phyloP scores from a whole-genome alignment of 2,329 filamentous ascomycete genomes.

The Aspergillus fumigatus region DNA sequence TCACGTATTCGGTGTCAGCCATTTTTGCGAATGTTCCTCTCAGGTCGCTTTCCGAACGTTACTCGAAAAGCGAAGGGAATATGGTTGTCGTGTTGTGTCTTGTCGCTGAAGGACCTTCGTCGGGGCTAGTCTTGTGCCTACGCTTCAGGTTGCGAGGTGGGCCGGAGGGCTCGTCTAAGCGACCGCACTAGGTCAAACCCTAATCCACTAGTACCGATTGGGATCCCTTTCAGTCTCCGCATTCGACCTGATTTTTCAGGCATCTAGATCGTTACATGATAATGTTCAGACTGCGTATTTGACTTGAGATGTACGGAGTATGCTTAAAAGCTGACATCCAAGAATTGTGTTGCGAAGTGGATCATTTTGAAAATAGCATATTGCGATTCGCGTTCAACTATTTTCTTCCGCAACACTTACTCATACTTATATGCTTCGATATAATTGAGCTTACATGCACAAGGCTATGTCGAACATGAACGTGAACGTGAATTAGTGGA shows the following conservation, averaged over 20 bases:
- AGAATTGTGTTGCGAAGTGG: neutral
- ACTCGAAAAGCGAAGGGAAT: conserved; percentile 44
- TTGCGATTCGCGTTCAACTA: neutral
- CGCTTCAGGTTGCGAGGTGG: conserved; percentile 31
- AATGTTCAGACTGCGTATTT: neutral
- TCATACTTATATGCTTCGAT: neutral
- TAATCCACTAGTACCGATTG: conserved; percentile 29
- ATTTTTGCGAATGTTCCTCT: conserved; percentile 59
- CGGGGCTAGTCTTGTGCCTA: conserved; percentile 24
- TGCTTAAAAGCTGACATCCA: neutral
- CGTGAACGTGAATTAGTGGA: conserved; percentile 13
- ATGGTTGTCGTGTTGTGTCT: conserved; percentile 35
- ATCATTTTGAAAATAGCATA: neutral
- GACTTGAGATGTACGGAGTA: neutral
- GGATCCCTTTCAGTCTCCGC: conserved; percentile 4
- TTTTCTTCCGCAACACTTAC: neutral
- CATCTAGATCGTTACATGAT: neutral
- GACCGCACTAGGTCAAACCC: conserved; percentile 39
- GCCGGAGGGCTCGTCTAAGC: conserved; percentile 40
- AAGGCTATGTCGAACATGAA: conserved; percentile 10
- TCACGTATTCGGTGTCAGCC: conserved; percentile 86
- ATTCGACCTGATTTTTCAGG: conserved; percentile 6
- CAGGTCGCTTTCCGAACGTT: conserved; percentile 41
- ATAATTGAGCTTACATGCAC: neutral
- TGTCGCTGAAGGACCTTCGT: conserved; percentile 33